These are phyloP conservation scores for Pistacia vera DNA, from an alignment of 345 rosid species.

Conservation along the genomic window DNA sequence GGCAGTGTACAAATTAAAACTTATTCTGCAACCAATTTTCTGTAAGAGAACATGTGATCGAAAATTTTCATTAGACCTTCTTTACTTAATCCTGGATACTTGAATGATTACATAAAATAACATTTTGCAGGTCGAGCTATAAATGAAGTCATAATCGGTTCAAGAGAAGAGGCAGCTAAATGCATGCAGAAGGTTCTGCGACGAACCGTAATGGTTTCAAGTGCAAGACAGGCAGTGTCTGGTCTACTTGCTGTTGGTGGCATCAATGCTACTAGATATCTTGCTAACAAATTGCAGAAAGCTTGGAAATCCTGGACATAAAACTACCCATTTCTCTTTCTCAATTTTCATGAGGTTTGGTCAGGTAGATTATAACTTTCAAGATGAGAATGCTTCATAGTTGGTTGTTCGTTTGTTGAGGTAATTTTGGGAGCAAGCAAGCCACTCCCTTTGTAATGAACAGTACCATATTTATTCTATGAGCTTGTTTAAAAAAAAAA, in stretches of 20 bases:
- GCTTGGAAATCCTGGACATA: slow-evolving; percentile 59
- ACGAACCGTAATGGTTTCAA: slow-evolving; percentile 72
- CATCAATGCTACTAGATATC: slow-evolving; percentile 59
- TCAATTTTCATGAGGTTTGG: background rate
- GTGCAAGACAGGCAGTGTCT: slow-evolving; percentile 83
- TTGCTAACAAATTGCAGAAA: slow-evolving; percentile 65
- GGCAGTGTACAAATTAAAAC: too few species aligned
- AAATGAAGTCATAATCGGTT: slow-evolving; percentile 45
- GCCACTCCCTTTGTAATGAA: too few species aligned
- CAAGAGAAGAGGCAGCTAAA: slow-evolving; percentile 70
- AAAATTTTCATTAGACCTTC: too few species aligned
- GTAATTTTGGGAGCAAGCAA: too few species aligned
- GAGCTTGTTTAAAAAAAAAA: too few species aligned
- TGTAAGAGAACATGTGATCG: too few species aligned
- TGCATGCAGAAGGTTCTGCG: slow-evolving; percentile 65
- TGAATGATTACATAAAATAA: too few species aligned
- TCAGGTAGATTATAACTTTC: background rate
- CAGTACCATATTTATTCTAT: too few species aligned
- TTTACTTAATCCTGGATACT: too few species aligned
- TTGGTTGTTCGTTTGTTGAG: too few species aligned
- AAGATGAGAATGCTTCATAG: too few species aligned
- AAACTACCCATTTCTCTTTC: background rate
- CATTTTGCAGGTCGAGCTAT: slow-evolving; percentile 44
- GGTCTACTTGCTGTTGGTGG: slow-evolving; percentile 74
- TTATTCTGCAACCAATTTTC: too few species aligned